Conservation (phyloP, 192 early-diverging fungal genomes). For the Backusella circina region DNA sequence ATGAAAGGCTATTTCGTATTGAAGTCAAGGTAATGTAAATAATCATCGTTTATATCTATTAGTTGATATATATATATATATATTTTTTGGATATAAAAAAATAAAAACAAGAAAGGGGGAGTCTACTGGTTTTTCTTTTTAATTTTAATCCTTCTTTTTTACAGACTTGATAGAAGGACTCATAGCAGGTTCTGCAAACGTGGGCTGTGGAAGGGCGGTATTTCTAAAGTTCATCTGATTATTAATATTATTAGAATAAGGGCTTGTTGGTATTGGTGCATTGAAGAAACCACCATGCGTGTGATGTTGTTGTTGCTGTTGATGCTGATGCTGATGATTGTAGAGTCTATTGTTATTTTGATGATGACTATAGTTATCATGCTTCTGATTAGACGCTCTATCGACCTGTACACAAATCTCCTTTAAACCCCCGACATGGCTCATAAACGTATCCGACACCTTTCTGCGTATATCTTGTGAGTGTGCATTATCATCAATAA, state of each 20-base stretch:
- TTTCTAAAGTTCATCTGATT: background rate
- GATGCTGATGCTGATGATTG: background rate
- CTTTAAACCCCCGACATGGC: conserved; percentile 45
- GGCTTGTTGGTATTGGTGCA: background rate
- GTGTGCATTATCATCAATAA: conserved; percentile 23
- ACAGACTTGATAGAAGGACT: background rate
- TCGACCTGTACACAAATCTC: conserved; percentile 53
- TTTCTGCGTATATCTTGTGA: conserved; percentile 35
- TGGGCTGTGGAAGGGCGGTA: conserved; percentile 8
- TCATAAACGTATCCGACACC: conserved; percentile 41
- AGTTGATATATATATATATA: no score
- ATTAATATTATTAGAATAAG: background rate
- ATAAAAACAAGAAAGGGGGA: background rate
- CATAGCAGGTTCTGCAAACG: conserved; percentile 11
- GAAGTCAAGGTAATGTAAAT: no score
- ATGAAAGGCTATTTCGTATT: no score
- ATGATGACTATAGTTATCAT: background rate
- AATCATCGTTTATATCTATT: no score
- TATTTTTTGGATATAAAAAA: no score
- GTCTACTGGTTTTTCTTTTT: background rate
- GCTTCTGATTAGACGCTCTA: background rate
- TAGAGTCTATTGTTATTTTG: background rate
- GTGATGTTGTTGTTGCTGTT: background rate
- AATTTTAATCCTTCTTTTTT: conserved; percentile 15
- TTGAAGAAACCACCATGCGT: background rate